Conservation (phyloP, 768 basidiomycete species). For the Leccinum boreale region DNA sequence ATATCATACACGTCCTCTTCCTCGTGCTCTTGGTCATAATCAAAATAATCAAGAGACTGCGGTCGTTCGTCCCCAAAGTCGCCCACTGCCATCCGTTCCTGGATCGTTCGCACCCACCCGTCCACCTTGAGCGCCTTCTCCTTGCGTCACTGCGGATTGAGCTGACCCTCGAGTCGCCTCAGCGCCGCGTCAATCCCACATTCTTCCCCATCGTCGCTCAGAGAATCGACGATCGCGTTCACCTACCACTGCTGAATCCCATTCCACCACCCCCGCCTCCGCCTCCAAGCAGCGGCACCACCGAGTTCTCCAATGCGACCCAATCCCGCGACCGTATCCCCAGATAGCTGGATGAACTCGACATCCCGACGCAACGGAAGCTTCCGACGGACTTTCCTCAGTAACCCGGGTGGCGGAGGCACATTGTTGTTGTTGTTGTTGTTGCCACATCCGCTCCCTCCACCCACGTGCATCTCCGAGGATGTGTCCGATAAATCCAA, state of each 20-base stretch:
- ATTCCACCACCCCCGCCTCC: slow-evolving; percentile 20
- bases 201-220: slow-evolving; percentile 69
- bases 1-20: slow-evolving; percentile 27
- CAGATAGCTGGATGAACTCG: slow-evolving; percentile 72
- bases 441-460: not conserved
- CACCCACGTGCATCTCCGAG: slow-evolving; percentile 45
- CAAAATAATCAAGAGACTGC: too few relatives aligned
- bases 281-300: slow-evolving; percentile 35
- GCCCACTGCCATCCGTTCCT: too few relatives aligned
- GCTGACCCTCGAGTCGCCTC: slow-evolving; percentile 78
- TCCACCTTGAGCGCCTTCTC: too few relatives aligned
- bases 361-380: slow-evolving; percentile 77
- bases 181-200: slow-evolving; percentile 85
- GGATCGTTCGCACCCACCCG: too few relatives aligned
- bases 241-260: slow-evolving; percentile 79
- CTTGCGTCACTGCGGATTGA: too few relatives aligned
- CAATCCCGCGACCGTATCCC: slow-evolving; percentile 61
- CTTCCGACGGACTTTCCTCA: slow-evolving; percentile 52
- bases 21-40: too few relatives aligned
- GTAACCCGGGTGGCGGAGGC: slow-evolving; percentile 48
- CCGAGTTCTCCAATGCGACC: slow-evolving; percentile 44
- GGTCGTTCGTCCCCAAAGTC: too few relatives aligned
- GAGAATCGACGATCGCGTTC: slow-evolving; percentile 70
- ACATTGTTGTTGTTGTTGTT: slow-evolving; percentile 21
- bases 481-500: slow-evolving; percentile 75